Percentiles rank a stretch among this genome's conserved stretches.
These are phyloP conservation scores for Triticum monococcum DNA, from an alignment of 176 grass and related monocot species.

Conservation along the genomic window DNA sequence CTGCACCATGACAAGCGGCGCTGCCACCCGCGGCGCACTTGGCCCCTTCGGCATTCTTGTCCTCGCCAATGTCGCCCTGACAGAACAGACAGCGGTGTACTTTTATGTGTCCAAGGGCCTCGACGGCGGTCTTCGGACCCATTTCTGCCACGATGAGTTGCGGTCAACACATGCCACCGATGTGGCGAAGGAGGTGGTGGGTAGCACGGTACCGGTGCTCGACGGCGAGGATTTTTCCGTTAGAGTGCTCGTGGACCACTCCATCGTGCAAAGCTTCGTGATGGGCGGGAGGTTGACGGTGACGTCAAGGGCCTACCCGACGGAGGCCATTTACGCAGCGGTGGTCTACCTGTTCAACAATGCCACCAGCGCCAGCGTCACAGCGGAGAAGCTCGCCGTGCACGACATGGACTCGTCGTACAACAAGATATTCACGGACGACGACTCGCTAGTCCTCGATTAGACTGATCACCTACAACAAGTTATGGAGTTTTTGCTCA, in stretches of 20 bases:
- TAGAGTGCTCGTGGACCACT: constrained; percentile 67
- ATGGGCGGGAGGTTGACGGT: constrained; percentile 47
- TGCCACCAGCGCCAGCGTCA: constrained; percentile 32
- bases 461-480: too few species aligned
- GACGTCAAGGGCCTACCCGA: constrained; percentile 63
- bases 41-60: constrained; percentile 57
- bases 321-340: constrained; percentile 40
- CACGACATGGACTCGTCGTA: constrained; percentile 51
- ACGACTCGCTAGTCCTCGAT: background rate
- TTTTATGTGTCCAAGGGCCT: constrained; percentile 43
- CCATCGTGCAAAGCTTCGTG: constrained; percentile 59
- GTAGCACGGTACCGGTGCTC: constrained; percentile 48
- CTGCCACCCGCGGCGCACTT: constrained; percentile 31
- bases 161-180: constrained; percentile 56
- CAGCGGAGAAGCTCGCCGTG: constrained; percentile 29
- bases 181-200: constrained; percentile 49
- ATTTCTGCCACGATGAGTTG: constrained; percentile 61
- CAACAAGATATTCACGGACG: constrained; percentile 22
- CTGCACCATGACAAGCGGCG: constrained; percentile 41
- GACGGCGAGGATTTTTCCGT: constrained; percentile 44
- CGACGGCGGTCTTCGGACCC: constrained; percentile 33
- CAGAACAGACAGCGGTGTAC: constrained; percentile 53
- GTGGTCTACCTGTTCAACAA: constrained; percentile 63
- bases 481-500: too few species aligned
- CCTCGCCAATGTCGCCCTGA: constrained; percentile 11